Conservation (phyloP, 2,329 filamentous ascomycete species). For the Pseudogymnoascus sp. region DNA sequence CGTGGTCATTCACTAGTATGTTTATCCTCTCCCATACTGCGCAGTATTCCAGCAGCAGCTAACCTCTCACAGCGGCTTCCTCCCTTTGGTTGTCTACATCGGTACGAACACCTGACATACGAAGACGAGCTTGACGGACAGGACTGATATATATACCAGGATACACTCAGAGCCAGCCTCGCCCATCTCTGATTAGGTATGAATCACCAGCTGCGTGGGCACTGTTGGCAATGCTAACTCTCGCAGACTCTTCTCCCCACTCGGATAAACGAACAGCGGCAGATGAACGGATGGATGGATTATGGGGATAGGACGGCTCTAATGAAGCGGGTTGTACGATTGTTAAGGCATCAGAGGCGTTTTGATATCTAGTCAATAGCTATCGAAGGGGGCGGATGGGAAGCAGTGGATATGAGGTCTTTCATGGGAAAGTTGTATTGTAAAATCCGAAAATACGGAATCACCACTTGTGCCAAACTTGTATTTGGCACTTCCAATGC, state of each 20-base stretch:
- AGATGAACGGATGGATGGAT: not conserved
- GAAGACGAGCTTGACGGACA: constrained; percentile 15
- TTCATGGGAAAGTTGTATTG: not conserved
- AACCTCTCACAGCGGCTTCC: constrained; percentile 64
- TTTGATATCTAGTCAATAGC: not conserved
- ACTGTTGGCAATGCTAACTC: not conserved
- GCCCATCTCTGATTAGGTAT: constrained; percentile 69
- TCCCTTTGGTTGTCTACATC: constrained; percentile 93
- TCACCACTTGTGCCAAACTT: not conserved
- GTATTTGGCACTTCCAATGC: not conserved
- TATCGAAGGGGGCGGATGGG: not conserved
- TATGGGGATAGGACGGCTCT: not conserved
- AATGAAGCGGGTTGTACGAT: constrained; percentile 7
- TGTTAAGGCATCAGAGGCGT: not conserved
- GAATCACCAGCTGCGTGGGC: not conserved
- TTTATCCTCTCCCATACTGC: constrained; percentile 11
- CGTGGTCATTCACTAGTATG: constrained; percentile 92
- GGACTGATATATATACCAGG: constrained; percentile 40
- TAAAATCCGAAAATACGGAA: constrained; percentile 4
- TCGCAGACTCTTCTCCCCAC: constrained; percentile 52
- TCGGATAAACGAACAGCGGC: constrained; percentile 39
- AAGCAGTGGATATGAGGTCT: not conserved
- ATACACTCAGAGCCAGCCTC: constrained; percentile 88
- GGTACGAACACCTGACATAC: constrained; percentile 45
- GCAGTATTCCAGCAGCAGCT: constrained; percentile 22